Percentiles rank a stretch among this genome's conserved stretches.
Evolutionary conservation across 2,329 filamentous ascomycete genomes (phyloP).

Genomic region (Phialemoniopsis sp.): DNA sequence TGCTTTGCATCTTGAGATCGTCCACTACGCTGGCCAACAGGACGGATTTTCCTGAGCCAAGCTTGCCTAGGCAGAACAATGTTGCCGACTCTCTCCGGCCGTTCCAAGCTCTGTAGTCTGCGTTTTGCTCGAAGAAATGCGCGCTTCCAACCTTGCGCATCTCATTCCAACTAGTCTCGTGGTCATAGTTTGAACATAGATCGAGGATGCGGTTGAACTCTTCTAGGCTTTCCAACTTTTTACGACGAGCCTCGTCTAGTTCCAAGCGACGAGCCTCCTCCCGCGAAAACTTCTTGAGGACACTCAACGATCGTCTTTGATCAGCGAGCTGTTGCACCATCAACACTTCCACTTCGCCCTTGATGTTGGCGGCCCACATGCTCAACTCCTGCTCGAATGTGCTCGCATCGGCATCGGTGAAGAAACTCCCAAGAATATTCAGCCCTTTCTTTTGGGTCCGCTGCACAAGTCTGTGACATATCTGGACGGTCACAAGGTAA

Average conservation of each 20-base stretch:
- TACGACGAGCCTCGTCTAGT: slow-evolving; percentile 2
- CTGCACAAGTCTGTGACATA: slow-evolving; percentile 29
- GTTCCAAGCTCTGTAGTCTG: slow-evolving; percentile 14
- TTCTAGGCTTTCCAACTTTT: slow-evolving; percentile 2
- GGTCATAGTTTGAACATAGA: slow-evolving; percentile 33
- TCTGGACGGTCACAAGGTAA: slow-evolving; percentile 28
- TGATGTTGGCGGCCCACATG: slow-evolving; percentile 27
- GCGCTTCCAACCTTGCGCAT: slow-evolving; percentile 31
- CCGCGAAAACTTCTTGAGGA: slow-evolving; percentile 14
- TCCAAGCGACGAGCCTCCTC: no score
- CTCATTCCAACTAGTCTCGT: slow-evolving; percentile 34
- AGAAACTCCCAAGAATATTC: slow-evolving; percentile 19
- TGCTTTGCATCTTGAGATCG: slow-evolving; percentile 20
- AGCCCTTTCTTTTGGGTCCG: slow-evolving; percentile 25
- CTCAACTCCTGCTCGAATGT: slow-evolving; percentile 25
- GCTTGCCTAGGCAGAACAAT: slow-evolving; percentile 29
- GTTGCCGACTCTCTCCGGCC: slow-evolving; percentile 10
- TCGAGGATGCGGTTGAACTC: slow-evolving; percentile 22
- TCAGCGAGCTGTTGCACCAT: slow-evolving; percentile 15
- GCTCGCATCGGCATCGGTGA: slow-evolving; percentile 25
- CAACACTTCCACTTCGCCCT: slow-evolving; percentile 23
- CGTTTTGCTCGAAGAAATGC: slow-evolving; percentile 11
- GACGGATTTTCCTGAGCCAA: slow-evolving; percentile 41
- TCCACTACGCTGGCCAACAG: slow-evolving; percentile 37
- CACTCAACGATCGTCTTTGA: slow-evolving; percentile 16